Percentiles rank a stretch among this genome's conserved stretches.
phyloP scores from a whole-genome alignment of 2,329 filamentous ascomycete genomes.

The Fusarium camptoceras region DNA sequence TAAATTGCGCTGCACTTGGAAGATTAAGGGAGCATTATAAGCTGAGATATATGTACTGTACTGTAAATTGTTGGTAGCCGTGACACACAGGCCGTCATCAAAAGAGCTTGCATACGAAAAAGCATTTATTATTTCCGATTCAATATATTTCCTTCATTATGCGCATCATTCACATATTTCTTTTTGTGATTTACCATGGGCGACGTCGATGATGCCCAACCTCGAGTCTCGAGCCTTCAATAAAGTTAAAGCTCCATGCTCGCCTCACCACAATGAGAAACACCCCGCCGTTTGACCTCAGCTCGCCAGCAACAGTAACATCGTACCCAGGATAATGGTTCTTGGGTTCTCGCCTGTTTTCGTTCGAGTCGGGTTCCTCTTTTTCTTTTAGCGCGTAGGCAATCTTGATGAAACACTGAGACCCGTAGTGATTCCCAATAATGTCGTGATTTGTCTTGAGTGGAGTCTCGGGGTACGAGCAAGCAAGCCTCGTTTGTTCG shows the following conservation, averaged over 20 bases:
- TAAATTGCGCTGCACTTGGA: slow-evolving; percentile 6
- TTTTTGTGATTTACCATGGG: neutral
- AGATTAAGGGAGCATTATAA: slow-evolving; percentile 22
- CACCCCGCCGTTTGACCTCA: slow-evolving; percentile 6
- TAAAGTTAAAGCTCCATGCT: neutral
- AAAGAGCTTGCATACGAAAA: neutral
- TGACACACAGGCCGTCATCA: neutral
- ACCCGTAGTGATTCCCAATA: neutral
- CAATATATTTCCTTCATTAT: neutral
- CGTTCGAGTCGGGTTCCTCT: neutral
- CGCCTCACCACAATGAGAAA: slow-evolving; percentile 5
- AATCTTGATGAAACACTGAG: slow-evolving; percentile 3
- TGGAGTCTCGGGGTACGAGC: slow-evolving; percentile 3
- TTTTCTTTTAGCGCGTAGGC: neutral
- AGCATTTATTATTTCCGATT: neutral
- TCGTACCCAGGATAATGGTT: slow-evolving; percentile 20
- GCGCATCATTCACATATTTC: neutral
- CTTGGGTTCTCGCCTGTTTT: slow-evolving; percentile 6
- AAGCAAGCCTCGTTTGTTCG: neutral
- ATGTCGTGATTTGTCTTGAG: neutral
- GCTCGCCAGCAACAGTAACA: slow-evolving; percentile 3
- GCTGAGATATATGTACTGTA: slow-evolving; percentile 19
- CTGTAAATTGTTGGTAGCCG: neutral
- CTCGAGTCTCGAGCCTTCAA: neutral
- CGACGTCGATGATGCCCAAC: neutral